Percentiles rank a stretch among this genome's conserved stretches.
Conservation (phyloP, 2,329 filamentous ascomycete species). For the Fusarium cyanostomum region DNA sequence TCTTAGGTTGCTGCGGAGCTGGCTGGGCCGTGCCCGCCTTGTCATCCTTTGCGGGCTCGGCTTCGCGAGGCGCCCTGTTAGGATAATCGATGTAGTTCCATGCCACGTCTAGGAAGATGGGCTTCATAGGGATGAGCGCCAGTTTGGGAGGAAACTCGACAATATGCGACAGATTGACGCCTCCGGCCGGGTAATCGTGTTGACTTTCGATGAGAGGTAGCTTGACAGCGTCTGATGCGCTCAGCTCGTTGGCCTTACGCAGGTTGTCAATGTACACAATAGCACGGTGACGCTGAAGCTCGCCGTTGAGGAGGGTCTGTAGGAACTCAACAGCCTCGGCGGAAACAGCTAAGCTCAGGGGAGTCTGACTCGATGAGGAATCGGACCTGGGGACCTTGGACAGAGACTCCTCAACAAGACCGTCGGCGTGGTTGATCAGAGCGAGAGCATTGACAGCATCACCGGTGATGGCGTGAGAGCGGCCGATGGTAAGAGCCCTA, state of each 20-base stretch:
- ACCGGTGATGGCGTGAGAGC: slow-evolving; percentile 80
- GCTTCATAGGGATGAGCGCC: slow-evolving; percentile 88
- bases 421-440: slow-evolving; percentile 77
- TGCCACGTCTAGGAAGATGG: slow-evolving; percentile 93
- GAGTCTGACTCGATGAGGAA: slow-evolving; percentile 45
- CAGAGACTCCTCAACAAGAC: slow-evolving; percentile 66
- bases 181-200: slow-evolving; percentile 75
- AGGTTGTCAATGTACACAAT: slow-evolving; percentile 84
- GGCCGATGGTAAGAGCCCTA: slow-evolving; percentile 83
- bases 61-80: slow-evolving; percentile 57
- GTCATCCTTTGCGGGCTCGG: slow-evolving; percentile 41
- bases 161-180: slow-evolving; percentile 79
- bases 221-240: slow-evolving; percentile 36
- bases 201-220: slow-evolving; percentile 78
- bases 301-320: slow-evolving; percentile 69
- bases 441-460: slow-evolving; percentile 84
- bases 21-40: slow-evolving; percentile 42
- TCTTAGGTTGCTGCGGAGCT: slow-evolving; percentile 61
- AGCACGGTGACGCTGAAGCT: slow-evolving; percentile 84
- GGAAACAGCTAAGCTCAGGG: slow-evolving; percentile 76
- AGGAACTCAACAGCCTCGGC: slow-evolving; percentile 67
- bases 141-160: slow-evolving; percentile 89
- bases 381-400: slow-evolving; percentile 55
- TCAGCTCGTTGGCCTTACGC: slow-evolving; percentile 58
- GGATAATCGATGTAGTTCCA: slow-evolving; percentile 99